Base-by-base conservation (phyloP, 129 eudicot genomes). In the Tagetes erecta region DNA sequence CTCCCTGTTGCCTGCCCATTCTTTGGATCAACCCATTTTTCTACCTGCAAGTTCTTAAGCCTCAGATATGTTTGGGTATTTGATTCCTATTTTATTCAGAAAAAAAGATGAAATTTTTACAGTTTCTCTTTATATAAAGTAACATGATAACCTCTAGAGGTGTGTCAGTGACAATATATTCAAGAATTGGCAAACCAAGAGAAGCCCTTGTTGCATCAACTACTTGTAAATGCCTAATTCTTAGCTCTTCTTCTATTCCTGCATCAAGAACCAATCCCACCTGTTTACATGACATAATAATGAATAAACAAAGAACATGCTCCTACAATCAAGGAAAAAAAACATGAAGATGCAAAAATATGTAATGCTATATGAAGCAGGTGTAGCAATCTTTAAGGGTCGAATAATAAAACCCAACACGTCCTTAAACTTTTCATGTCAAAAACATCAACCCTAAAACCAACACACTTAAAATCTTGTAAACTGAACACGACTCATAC, bases 211-310 rank as follows among this genome's bases (percentile, higher is more conserved):
- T 64, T 37, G 99, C 99, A 88, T 94, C 99, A 72, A 81, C 97
- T 74, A 94, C 97, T 79, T 91, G 99, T 63, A 91, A 81, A 77
- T 94, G 99, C 72, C 96, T 91, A 52, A 87, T 20, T 27, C 86
- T 86, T 67, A 94, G 94, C 49, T 91, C 88, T 70, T 88, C 83
- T 76, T 91, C 99, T 40, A 94, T 94, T 70, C 92, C 99, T 75
- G 91, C 89, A 86, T 94, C 99, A 80, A 94, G 86, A 88, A 94
- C 97, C 79, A 94, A 80, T 76, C 97, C 99, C 74, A 94, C 96
- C 96, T 94, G 84, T 6, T 60, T 78, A 73, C 84, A 80, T 62
- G 63, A 70, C 62, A 49, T 44, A 41, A 57, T 72, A 72, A 6
- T 9, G 8, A 35, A 71, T 78, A 72, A 78, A 44, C 44, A 37